Conservation (phyloP, 2,329 filamentous ascomycete species). For the Xenoacremonium recifei region DNA sequence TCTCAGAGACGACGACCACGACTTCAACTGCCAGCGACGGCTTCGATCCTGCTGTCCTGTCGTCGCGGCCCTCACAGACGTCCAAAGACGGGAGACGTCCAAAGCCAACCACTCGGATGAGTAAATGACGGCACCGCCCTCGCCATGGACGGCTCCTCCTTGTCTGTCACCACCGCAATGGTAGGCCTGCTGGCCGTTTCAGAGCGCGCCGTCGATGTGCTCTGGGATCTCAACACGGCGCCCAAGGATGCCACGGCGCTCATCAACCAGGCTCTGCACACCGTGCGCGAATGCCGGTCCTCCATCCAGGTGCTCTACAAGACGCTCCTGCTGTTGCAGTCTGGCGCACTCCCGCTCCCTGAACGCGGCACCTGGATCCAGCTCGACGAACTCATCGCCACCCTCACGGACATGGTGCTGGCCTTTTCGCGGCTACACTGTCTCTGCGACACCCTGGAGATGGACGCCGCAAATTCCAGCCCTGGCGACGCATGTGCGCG, state of each 20-base stretch:
- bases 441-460: constrained; percentile 26
- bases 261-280: constrained; percentile 31
- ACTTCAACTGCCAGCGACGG: too few relatives aligned
- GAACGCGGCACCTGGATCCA: constrained; percentile 35
- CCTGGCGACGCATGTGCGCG: constrained; percentile 15
- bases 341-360: constrained; percentile 32
- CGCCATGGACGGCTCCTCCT: not conserved
- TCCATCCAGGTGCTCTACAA: constrained; percentile 36
- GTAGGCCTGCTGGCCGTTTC: constrained; percentile 36
- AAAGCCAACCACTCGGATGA: too few relatives aligned
- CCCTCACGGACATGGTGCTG: constrained; percentile 35
- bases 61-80: too few relatives aligned
- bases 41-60: too few relatives aligned
- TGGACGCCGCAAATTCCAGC: constrained; percentile 15
- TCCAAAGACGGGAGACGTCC: too few relatives aligned
- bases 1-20: too few relatives aligned
- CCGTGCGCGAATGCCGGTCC: constrained; percentile 37
- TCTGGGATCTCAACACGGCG: constrained; percentile 33
- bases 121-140: too few relatives aligned
- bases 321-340: constrained; percentile 32
- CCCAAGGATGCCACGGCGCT: constrained; percentile 25
- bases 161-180: constrained; percentile 34
- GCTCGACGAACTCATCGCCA: constrained; percentile 33
- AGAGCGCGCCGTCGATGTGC: constrained; percentile 32
- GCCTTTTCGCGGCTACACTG: constrained; percentile 33